Percentiles rank a stretch among this genome's conserved stretches.
phyloP scores from a whole-genome alignment of 768 basidiomycete genomes.

The Hirschioporus abietinus region DNA sequence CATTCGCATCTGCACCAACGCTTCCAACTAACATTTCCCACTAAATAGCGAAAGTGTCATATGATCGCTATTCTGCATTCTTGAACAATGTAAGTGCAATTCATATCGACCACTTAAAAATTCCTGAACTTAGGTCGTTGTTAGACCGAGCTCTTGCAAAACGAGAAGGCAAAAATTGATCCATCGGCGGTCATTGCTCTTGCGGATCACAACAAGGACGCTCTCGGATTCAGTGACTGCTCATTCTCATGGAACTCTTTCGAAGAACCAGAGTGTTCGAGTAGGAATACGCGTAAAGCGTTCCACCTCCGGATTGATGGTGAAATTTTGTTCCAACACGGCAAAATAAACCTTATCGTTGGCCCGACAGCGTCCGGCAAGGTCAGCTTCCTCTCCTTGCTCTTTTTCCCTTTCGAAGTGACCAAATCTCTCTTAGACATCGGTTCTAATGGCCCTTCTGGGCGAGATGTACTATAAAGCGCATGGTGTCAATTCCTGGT shows the following conservation, averaged over 20 bases:
- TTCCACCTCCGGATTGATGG: conserved; percentile 25
- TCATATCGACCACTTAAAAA: not conserved
- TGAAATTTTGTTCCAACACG: conserved; percentile 16
- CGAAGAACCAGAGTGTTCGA: conserved; percentile 4
- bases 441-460: conserved; percentile 26
- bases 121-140: not conserved
- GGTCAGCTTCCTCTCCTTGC: not conserved
- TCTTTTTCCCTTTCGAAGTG: not conserved
- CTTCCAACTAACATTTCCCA: not conserved
- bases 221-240: conserved; percentile 21
- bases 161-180: conserved; percentile 11
- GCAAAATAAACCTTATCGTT: conserved; percentile 23
- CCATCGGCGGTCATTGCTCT: conserved; percentile 6
- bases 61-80: conserved; percentile 36
- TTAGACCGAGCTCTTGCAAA: conserved; percentile 27
- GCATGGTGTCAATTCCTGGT: conserved; percentile 28
- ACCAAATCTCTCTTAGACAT: conserved; percentile 13
- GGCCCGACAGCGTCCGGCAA: conserved; percentile 29
- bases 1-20: not conserved
- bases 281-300: conserved; percentile 13
- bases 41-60: conserved; percentile 28
- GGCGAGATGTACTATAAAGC: conserved; percentile 29
- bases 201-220: conserved; percentile 2
- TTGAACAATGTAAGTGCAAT: conserved; percentile 21
- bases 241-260: conserved; percentile 24